phyloP scores from a whole-genome alignment of 2,329 filamentous ascomycete genomes.

The Fusarium secorum region DNA sequence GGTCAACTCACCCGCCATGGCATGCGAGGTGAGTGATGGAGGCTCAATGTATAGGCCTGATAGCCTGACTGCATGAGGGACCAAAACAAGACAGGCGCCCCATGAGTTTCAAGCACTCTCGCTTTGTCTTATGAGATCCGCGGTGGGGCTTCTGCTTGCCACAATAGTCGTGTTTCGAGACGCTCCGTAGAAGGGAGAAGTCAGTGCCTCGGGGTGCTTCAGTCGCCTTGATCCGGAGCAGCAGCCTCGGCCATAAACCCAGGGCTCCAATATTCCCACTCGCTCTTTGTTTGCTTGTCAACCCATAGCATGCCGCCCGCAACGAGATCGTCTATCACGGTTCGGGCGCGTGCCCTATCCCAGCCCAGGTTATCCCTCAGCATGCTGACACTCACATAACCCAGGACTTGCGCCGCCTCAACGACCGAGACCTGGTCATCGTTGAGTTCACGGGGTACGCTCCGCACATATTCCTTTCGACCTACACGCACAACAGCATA shows the following conservation, averaged over 20 bases:
- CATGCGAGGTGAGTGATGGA: neutral
- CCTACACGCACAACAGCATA: conserved; percentile 88
- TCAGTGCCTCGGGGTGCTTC: neutral
- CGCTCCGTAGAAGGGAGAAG: neutral
- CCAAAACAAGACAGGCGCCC: neutral
- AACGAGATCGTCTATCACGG: conserved; percentile 88
- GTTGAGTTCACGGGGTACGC: conserved; percentile 93
- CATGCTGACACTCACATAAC: conserved; percentile 91
- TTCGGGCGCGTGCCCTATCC: conserved; percentile 84
- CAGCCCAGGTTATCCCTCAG: conserved; percentile 85
- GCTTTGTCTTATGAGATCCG: neutral
- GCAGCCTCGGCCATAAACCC: conserved; percentile 69
- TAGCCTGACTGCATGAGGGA: neutral
- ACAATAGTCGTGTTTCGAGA: neutral
- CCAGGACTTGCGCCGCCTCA: conserved; percentile 88
- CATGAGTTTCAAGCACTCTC: neutral
- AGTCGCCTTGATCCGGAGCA: conserved; percentile 20
- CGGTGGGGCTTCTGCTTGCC: neutral
- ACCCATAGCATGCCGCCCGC: conserved; percentile 94
- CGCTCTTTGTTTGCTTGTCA: conserved; percentile 76
- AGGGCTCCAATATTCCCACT: conserved; percentile 95
- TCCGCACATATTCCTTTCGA: conserved; percentile 85
- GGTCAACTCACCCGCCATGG: neutral
- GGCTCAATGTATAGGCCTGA: neutral
- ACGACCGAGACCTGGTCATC: conserved; percentile 92